Percentiles rank a stretch among this genome's conserved stretches.
Evolutionary conservation across 139 green algal genomes (phyloP).

Genomic region (Auxenochlorella protothecoides): DNA sequence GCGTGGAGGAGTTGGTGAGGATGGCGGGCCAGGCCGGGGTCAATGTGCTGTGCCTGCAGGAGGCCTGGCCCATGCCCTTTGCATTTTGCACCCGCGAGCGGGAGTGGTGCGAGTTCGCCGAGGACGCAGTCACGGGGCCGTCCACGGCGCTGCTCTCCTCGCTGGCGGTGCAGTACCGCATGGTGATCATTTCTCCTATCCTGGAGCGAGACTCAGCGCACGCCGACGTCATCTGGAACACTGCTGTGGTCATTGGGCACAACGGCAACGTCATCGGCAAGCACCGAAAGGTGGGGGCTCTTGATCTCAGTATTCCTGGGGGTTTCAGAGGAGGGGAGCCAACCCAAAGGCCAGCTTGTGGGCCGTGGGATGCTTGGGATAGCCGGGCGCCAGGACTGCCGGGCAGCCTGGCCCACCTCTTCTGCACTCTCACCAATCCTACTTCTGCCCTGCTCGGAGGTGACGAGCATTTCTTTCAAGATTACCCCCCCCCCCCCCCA

Average conservation of each 20-base stretch:
- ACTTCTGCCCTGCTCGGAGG: background rate
- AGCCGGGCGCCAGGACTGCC: too few relatives aligned
- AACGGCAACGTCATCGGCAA: conserved; percentile 84
- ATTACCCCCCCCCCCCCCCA: too few relatives aligned
- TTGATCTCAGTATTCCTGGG: too few relatives aligned
- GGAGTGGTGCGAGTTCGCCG: conserved; percentile 88
- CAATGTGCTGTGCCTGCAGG: conserved; percentile 90
- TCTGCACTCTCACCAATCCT: conserved; percentile 5
- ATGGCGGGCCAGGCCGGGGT: conserved; percentile 62
- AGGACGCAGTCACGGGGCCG: conserved; percentile 56
- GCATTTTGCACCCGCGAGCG: conserved; percentile 93
- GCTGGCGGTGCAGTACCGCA: conserved; percentile 30
- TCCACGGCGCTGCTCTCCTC: conserved; percentile 26
- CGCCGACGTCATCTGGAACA: conserved; percentile 91
- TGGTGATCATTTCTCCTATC: conserved; percentile 79
- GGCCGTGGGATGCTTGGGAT: too few relatives aligned
- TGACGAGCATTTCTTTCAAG: too few relatives aligned
- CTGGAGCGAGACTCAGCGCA: conserved; percentile 79
- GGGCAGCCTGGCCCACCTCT: too few relatives aligned
- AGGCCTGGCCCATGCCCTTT: conserved; percentile 91
- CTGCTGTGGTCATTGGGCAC: conserved; percentile 89
- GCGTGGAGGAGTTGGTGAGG: conserved; percentile 54
- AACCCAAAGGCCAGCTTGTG: too few relatives aligned
- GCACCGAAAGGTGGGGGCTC: conserved; percentile 61
- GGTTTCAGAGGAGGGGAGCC: too few relatives aligned